Percentiles rank a stretch among this genome's conserved stretches.
Evolutionary conservation across 225 moss, liverwort and hornwort species (phyloP).

Genomic region (Climacium dendroides): DNA sequence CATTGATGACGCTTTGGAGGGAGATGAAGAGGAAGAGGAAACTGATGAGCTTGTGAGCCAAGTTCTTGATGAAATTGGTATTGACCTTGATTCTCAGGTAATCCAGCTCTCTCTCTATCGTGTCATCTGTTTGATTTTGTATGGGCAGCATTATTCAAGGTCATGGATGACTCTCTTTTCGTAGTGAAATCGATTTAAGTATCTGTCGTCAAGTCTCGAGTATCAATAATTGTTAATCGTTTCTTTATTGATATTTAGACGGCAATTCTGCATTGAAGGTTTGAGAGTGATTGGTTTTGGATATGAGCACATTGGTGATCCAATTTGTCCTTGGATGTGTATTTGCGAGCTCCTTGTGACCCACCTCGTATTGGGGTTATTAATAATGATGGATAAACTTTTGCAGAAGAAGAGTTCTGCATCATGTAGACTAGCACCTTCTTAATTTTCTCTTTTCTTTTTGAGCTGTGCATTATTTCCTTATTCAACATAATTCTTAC

Average conservation of each 20-base stretch:
- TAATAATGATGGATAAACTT: neutral
- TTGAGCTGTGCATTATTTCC: neutral
- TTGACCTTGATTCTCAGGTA: constrained; percentile 95
- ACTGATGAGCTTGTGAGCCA: constrained; percentile 94
- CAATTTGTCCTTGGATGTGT: neutral
- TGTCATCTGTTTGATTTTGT: neutral
- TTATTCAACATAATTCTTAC: neutral
- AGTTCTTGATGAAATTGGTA: constrained; percentile 94
- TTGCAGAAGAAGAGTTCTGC: neutral
- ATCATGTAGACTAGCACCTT: neutral
- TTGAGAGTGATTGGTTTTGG: neutral
- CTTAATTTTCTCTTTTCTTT: neutral
- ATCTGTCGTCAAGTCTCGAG: neutral
- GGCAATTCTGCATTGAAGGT: neutral
- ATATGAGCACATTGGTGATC: neutral
- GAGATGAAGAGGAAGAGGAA: constrained; percentile 97
- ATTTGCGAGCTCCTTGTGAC: neutral
- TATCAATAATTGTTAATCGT: neutral
- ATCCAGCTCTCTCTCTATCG: neutral
- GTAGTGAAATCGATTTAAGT: neutral
- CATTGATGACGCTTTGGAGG: constrained; percentile 96
- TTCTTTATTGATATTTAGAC: neutral
- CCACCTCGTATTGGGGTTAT: neutral
- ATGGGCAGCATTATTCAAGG: neutral
- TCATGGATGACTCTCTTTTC: neutral